Evolutionary conservation across 2,329 filamentous ascomycete genomes (phyloP).

Genomic region (Ophiostoma ips): DNA sequence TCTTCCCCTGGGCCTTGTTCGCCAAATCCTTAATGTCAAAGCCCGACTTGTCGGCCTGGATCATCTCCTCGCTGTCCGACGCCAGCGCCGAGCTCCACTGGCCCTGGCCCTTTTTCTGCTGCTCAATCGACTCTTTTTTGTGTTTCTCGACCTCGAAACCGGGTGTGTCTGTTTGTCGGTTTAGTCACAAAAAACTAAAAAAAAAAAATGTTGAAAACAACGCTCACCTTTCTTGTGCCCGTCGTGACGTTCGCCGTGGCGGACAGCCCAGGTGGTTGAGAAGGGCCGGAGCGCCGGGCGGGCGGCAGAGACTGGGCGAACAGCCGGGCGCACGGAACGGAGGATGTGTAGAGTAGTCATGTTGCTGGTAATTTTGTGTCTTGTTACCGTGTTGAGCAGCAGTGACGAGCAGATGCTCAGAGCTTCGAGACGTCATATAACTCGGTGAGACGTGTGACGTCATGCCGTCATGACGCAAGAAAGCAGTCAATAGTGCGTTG

Average conservation of each 20-base stretch:
- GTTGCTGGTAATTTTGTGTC: background rate
- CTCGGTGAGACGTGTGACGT: background rate
- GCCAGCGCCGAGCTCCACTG: constrained; percentile 70
- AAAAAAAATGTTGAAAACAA: background rate
- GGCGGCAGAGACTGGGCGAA: too few relatives aligned
- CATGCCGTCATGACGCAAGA: too few relatives aligned
- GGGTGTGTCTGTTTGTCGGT: constrained; percentile 14
- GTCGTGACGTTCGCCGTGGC: background rate
- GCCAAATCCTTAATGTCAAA: constrained; percentile 12
- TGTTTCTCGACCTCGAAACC: constrained; percentile 37
- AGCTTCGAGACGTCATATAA: background rate
- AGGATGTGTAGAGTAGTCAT: background rate
- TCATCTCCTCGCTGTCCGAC: constrained; percentile 63
- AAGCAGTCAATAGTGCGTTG: too few relatives aligned
- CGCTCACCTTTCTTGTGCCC: background rate
- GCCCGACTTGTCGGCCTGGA: constrained; percentile 50
- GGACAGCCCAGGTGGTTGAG: background rate
- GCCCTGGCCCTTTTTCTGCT: constrained; percentile 54
- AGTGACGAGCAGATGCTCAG: too few relatives aligned
- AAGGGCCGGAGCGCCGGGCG: background rate
- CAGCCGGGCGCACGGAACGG: background rate
- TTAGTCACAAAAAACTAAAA: too few relatives aligned
- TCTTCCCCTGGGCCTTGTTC: constrained; percentile 17
- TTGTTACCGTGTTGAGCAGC: too few relatives aligned
- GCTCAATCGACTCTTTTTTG: constrained; percentile 47